Conservation (phyloP, 495 filamentous ascomycete genomes). For the Pseudevernia furfuracea region DNA sequence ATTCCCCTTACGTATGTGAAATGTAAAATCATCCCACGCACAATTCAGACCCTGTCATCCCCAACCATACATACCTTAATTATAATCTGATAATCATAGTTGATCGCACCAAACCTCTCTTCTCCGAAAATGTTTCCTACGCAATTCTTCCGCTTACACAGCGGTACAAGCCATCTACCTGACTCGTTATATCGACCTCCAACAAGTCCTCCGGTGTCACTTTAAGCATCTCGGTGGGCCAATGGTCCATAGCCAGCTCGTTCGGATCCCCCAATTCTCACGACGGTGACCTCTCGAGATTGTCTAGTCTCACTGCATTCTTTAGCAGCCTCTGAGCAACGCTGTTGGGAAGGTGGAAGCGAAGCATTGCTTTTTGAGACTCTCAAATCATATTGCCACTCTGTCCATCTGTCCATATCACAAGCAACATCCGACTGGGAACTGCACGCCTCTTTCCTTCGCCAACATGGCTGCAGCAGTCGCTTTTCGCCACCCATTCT, state of each 20-base stretch:
- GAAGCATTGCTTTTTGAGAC: background rate
- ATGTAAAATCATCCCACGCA: too few species aligned
- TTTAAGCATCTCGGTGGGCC: background rate
- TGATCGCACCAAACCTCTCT: background rate
- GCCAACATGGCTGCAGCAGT: slow-evolving; percentile 16
- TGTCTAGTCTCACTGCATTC: background rate
- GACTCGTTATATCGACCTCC: background rate
- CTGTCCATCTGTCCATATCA: background rate
- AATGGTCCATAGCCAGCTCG: background rate
- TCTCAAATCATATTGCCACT: background rate
- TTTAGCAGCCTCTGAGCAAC: background rate
- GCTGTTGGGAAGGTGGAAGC: background rate
- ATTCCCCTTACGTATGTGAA: slow-evolving; percentile 14
- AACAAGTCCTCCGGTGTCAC: background rate
- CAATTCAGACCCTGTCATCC: too few species aligned
- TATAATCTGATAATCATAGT: too few species aligned
- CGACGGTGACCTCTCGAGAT: background rate
- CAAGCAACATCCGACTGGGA: background rate
- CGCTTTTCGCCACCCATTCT: slow-evolving; percentile 13
- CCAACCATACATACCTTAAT: too few species aligned
- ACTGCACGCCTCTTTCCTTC: background rate
- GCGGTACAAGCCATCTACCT: background rate
- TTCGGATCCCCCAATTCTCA: background rate
- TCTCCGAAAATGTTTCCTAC: background rate
- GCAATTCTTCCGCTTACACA: slow-evolving; percentile 4